phyloP scores from a whole-genome alignment of 768 basidiomycete species.

The Podaxis mareebaensis region DNA sequence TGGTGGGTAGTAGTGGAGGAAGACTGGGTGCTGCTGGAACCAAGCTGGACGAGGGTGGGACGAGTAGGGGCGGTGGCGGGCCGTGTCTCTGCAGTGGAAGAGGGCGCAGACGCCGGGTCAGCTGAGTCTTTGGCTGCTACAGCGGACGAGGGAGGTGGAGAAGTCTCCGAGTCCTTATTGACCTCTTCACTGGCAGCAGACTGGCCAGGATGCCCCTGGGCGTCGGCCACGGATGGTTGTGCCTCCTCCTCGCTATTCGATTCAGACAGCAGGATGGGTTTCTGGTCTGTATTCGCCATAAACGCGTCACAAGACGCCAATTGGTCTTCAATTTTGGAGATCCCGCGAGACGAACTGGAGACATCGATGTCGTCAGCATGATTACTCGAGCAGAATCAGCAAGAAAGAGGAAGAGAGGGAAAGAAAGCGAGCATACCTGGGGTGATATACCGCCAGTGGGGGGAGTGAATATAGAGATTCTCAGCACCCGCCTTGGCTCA shows the following conservation, averaged over 20 bases:
- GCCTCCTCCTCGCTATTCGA: slow-evolving; percentile 38
- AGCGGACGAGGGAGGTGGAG: slow-evolving; percentile 16
- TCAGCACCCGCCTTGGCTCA: slow-evolving; percentile 17
- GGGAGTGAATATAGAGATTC: slow-evolving; percentile 25
- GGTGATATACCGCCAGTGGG: slow-evolving; percentile 21
- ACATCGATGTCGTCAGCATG: slow-evolving; percentile 9
- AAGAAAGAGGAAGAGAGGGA: neutral
- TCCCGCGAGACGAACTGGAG: slow-evolving; percentile 13
- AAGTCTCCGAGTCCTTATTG: slow-evolving; percentile 22
- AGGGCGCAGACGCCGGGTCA: slow-evolving; percentile 16
- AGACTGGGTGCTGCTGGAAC: slow-evolving; percentile 35
- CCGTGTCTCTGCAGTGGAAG: slow-evolving; percentile 25
- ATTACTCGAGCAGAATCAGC: neutral
- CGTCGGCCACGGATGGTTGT: slow-evolving; percentile 24
- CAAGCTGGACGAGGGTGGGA: slow-evolving; percentile 48
- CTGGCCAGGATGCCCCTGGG: slow-evolving; percentile 26
- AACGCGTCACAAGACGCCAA: slow-evolving; percentile 74
- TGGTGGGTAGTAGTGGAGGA: slow-evolving; percentile 37
- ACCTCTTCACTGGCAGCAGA: slow-evolving; percentile 21
- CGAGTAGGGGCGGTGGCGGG: slow-evolving; percentile 32
- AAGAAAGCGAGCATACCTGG: slow-evolving; percentile 33
- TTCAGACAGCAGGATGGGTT: slow-evolving; percentile 45
- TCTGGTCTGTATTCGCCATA: slow-evolving; percentile 71
- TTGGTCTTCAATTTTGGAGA: slow-evolving; percentile 17
- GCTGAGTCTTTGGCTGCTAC: slow-evolving; percentile 19